Base-by-base conservation (phyloP, 208 protist genomes). In the Kentomonas sorsogonicus region DNA sequence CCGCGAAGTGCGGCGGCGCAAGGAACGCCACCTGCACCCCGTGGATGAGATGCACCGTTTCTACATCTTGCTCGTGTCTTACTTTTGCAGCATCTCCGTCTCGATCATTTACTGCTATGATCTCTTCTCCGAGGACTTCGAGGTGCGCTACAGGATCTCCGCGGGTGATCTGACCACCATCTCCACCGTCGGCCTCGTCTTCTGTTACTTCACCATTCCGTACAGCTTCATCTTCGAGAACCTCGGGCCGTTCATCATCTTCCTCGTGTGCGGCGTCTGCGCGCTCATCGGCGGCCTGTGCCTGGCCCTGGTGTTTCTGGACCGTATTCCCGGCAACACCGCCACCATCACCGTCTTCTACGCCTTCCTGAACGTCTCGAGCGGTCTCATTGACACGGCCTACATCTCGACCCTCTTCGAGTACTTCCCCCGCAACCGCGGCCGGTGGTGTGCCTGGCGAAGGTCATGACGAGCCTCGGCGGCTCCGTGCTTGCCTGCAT, bases 381-480 rank as follows among this genome's bases (percentile, higher is more conserved):
- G 74, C 40, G 79, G 79, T 25, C 57, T 86, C 26, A 51, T 80
- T 11, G 74, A 82, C 53, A 68, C 60, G 29, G 64, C 54, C 22
- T 82, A 79, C 50, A 69, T 86, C 60, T 67, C 72, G 29, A 79
- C 70, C 5, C 51, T 86, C 23, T 63, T 73, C 53, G 79, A 86
- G 54, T 46, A 79, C 0, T 86, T 86, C 47, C 79, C 79, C 20
- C 79, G 79, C 41, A 86, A 86, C 63, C 74, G 79, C 33, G 79
- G 79, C 47, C 79, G 4, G 72, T 82, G 29, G 63, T 86, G 43
- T 72, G 67, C 38, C 67, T 86, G 11, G 80, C 66, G n/a, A 88
- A 88, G 70, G 80, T 88, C 40, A 83, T 88, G 80, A 79, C 80
- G 2, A 65, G 76, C n/a, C 63, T 88, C 22, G 80, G 80, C 48